A percentile compares a stretch with the other conserved stretches of the same genome.
These are phyloP conservation scores for Rhododendron henanense DNA, from an alignment of 148 eudicot species.

Conservation along the genomic window DNA sequence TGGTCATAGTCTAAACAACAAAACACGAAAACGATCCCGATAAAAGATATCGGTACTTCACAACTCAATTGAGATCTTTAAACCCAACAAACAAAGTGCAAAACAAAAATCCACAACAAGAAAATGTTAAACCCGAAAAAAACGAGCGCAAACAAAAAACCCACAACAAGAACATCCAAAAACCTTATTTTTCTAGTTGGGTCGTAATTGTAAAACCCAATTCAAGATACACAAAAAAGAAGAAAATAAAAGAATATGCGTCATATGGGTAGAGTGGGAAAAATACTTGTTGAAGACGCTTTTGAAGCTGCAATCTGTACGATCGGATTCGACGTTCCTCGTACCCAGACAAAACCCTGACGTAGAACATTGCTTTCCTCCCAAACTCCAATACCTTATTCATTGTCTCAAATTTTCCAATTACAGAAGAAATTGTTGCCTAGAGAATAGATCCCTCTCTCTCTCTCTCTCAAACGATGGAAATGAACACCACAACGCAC, in stretches of 20 bases:
- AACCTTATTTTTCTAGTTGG: background rate
- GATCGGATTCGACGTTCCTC: conserved; percentile 90
- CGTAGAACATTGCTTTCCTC: conserved; percentile 83
- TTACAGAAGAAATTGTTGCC: background rate
- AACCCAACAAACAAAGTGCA: background rate
- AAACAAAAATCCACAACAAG: background rate
- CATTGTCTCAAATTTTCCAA: conserved; percentile 14
- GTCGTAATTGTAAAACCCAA: background rate
- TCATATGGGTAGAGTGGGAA: background rate
- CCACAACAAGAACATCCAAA: background rate
- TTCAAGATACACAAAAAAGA: background rate
- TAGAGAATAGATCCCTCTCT: background rate
- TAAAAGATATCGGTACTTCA: background rate
- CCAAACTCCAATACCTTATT: conserved; percentile 63
- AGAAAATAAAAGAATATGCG: background rate
- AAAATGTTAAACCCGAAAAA: background rate
- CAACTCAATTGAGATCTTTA: background rate
- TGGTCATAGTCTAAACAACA: background rate
- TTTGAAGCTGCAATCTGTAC: conserved; percentile 62
- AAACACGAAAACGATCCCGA: background rate
- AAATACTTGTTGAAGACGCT: conserved; percentile 60
- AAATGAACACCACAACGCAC: too few relatives aligned
- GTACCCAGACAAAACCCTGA: conserved; percentile 83
- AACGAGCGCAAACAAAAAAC: background rate
- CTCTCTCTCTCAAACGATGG: too few relatives aligned